Percentiles rank a stretch among this genome's conserved stretches.
phyloP scores from a whole-genome alignment of 306 rosid species.

The Gastrolobium villosum region DNA sequence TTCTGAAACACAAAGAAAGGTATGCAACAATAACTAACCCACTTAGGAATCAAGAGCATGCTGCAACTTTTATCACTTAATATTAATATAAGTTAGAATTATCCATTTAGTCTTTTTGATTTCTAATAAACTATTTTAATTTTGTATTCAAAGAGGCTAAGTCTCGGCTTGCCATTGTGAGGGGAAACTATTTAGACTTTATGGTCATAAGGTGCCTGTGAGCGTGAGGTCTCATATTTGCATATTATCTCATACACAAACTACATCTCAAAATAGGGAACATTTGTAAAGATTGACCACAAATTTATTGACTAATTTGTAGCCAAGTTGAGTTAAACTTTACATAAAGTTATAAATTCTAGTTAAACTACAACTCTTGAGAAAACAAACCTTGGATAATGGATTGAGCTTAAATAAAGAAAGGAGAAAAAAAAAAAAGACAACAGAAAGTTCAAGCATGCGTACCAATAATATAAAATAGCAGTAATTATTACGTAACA shows the following conservation, averaged over 20 bases:
- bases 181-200: neutral
- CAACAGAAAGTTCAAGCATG: neutral
- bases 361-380: conserved; percentile 18
- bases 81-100: conserved; percentile 14
- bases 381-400: neutral
- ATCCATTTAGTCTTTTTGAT: neutral
- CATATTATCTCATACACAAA: neutral
- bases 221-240: conserved; percentile 22
- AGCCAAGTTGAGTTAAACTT: conserved; percentile 41
- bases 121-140: neutral
- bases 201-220: neutral
- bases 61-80: conserved; percentile 26
- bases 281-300: conserved; percentile 35
- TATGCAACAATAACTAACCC: conserved; percentile 51
- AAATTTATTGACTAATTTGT: neutral
- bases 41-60: conserved; percentile 37
- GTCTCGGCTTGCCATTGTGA: neutral
- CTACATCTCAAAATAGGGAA: neutral
- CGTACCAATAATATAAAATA: conserved; percentile 26
- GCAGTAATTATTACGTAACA: neutral
- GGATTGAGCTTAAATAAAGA: conserved; percentile 10
- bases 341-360: conserved; percentile 16
- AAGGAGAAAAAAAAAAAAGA: neutral
- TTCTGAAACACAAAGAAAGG: conserved; percentile 21
- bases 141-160: neutral